A percentile compares a stretch with the other conserved stretches of the same genome.
Evolutionary conservation across 176 grass and related monocot genomes (phyloP).

Genomic region (Triticum dicoccoides): DNA sequence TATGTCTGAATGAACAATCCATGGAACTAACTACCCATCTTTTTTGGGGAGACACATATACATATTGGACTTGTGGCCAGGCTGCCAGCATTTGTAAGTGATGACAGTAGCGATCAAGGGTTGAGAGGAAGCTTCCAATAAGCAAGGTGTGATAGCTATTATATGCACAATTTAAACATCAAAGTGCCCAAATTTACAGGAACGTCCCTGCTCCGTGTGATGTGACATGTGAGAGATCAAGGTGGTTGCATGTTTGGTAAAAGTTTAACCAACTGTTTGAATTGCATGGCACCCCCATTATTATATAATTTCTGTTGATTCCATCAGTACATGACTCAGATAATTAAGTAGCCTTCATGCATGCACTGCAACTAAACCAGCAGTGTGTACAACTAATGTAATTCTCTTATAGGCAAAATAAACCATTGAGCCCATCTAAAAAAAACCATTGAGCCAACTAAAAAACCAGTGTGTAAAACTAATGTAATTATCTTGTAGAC

Average conservation of each 20-base stretch:
- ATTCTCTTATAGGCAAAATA: no score
- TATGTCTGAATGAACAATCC: background rate
- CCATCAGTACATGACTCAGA: background rate
- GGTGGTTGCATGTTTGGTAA: conserved; percentile 26
- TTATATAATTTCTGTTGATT: background rate
- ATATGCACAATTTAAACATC: background rate
- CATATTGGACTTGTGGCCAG: background rate
- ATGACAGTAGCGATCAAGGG: background rate
- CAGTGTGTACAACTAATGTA: background rate
- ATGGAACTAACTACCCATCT: background rate
- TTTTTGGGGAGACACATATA: background rate
- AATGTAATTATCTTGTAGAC: background rate
- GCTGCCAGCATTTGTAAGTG: background rate
- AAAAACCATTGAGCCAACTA: background rate
- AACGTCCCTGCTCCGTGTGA: background rate
- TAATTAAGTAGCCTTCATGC: background rate
- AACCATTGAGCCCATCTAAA: no score
- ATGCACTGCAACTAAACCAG: conserved; percentile 11
- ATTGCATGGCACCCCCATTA: background rate
- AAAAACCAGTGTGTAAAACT: background rate
- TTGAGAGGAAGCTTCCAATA: conserved; percentile 29
- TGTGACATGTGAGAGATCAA: background rate
- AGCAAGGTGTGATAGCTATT: background rate
- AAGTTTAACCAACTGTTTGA: background rate
- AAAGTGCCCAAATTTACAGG: background rate